These are phyloP conservation scores for Penicillium sp. DNA, from an alignment of 2,329 filamentous ascomycete genomes.

Conservation along the genomic window DNA sequence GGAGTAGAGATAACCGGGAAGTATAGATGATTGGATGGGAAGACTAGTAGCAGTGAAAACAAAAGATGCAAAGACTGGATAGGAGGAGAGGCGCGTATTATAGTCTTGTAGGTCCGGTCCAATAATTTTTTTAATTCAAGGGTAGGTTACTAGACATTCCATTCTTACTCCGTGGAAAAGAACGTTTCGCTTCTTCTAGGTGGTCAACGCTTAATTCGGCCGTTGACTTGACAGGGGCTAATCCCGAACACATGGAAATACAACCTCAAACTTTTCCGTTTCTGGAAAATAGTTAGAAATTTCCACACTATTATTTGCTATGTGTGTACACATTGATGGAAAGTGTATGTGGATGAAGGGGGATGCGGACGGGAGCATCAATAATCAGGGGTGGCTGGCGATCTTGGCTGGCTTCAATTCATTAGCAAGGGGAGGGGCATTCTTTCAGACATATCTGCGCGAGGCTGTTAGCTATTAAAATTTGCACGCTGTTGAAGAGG, in stretches of 20 bases:
- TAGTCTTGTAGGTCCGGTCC: neutral
- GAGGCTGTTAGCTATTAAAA: neutral
- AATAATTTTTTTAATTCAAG: neutral
- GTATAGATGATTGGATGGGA: neutral
- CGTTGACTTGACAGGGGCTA: neutral
- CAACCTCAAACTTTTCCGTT: neutral
- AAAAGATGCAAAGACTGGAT: neutral
- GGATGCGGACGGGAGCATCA: neutral
- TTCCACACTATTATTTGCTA: neutral
- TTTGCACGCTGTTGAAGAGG: neutral
- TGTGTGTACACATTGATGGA: neutral
- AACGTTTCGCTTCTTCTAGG: neutral
- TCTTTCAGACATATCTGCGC: neutral
- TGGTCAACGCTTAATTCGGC: neutral
- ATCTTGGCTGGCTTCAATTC: neutral
- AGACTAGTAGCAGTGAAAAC: neutral
- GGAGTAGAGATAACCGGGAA: neutral
- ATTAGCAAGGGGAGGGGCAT: neutral
- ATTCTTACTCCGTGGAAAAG: neutral
- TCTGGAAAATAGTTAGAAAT: neutral
- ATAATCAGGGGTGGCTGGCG: neutral
- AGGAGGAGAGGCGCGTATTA: neutral
- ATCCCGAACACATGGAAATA: neutral
- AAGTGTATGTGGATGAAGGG: neutral
- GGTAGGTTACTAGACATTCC: neutral